Base-by-base conservation (phyloP, 2,329 filamentous ascomycete species). In the Fusarium nodosum region DNA sequence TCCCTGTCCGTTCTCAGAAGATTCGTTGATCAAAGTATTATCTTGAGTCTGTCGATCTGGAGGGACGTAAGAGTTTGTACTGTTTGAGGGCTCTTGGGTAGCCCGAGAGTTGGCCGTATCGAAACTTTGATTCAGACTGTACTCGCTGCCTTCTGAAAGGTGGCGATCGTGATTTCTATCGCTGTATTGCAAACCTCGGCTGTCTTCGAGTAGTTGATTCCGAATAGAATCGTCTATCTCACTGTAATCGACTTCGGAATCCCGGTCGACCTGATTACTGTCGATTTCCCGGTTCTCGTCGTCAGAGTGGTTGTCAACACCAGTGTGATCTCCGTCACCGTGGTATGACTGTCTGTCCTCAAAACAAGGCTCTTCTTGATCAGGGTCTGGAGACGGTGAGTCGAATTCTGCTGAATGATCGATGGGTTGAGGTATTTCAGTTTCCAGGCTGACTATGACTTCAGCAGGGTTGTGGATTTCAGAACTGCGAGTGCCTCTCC, bases 31-130 rank as follows among this genome's bases (percentile, higher is more conserved):
- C n/a, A 33, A 38, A 41, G 46, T 22, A 30, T 39, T 66, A 30
- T 53, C 50, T 48, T 61, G 45, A 34, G 33, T 36, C 41, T 50
- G 41, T 34, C 34, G 52, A 20, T n/a, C 41, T 48, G 47, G 48
- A 44, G 15, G 36, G 22, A 34, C 12, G 24, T 34, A 41, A 22
- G 39, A 28, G 42, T 59, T 22, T 44, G 20, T 26, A 41, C 39
- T 56, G 20, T 55, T 36, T n/a, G 15, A 28, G 24, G 12, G 31
- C 38, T 57, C 22, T 42, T 47, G 56, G 13, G 31, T 62, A 18
- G 47, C 44, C 30, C 39, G 42, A 30, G 60, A 44, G 12, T 41
- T 57, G 26, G 45, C 44, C 30, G 62, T 50, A 31, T 66, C 48
- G 22, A 47, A 51, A 18, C 52, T 66, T 26, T 54, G 28, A 31